A percentile compares a stretch with the other conserved stretches of the same genome.
phyloP scores from a whole-genome alignment of 164 flowering plant species.

The Euptelea pleiosperma region DNA sequence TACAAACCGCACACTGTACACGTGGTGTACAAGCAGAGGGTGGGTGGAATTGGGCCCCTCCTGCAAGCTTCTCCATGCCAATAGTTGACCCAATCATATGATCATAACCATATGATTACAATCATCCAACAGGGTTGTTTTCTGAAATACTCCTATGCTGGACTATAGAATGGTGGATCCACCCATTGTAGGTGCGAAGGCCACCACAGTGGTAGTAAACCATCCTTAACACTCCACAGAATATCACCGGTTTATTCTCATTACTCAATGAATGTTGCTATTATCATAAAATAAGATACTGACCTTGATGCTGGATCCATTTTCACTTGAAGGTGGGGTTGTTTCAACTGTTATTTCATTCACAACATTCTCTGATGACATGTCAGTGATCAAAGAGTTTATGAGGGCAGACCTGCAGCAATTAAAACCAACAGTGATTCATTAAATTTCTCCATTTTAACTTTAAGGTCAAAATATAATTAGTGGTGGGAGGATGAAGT shows the following conservation, averaged over 20 bases:
- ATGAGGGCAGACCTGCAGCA: slow-evolving; percentile 55
- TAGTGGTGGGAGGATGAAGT: too few species aligned
- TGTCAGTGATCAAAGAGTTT: slow-evolving; percentile 31
- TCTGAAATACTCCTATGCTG: too few species aligned
- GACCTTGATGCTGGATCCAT: slow-evolving; percentile 51
- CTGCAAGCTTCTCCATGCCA: too few species aligned
- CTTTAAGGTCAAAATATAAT: too few species aligned
- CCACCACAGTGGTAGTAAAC: not conserved
- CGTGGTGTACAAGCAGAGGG: too few species aligned
- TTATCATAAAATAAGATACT: not conserved
- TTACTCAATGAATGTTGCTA: not conserved
- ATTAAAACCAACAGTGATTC: not conserved
- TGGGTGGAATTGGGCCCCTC: too few species aligned
- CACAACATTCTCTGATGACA: slow-evolving; percentile 45
- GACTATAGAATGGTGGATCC: too few species aligned
- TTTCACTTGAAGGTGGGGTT: slow-evolving; percentile 39
- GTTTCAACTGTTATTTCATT: slow-evolving; percentile 35
- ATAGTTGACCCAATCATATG: too few species aligned
- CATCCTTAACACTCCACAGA: not conserved
- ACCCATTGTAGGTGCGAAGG: too few species aligned
- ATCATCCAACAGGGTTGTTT: too few species aligned
- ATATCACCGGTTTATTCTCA: not conserved
- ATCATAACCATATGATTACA: too few species aligned
- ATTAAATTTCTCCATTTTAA: not conserved
- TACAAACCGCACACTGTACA: too few species aligned